Conservation (phyloP, 176 grass and related monocot genomes). For the Olyra latifolia region DNA sequence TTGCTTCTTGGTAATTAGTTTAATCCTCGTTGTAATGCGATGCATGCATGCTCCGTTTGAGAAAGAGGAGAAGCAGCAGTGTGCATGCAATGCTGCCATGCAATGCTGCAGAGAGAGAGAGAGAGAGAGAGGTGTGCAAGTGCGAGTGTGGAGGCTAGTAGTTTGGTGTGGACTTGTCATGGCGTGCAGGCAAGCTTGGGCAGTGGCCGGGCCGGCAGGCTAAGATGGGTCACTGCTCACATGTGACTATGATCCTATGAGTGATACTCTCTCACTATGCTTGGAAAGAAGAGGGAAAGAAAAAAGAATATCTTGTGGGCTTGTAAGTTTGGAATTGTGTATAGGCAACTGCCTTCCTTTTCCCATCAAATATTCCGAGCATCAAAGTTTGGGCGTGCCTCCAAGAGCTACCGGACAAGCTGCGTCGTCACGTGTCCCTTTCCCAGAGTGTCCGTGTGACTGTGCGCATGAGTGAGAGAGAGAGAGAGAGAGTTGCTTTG, state of each 20-base stretch:
- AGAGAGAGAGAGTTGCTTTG: neutral
- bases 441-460: neutral
- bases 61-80: no score
- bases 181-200: no score
- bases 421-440: conserved; percentile 47
- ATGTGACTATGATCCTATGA: neutral
- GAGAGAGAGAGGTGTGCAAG: no score
- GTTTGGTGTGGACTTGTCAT: no score
- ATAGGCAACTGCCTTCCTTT: conserved; percentile 15
- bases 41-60: no score
- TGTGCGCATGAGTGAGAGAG: neutral
- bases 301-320: neutral
- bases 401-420: conserved; percentile 48
- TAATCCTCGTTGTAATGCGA: no score
- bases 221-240: no score
- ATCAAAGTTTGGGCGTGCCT: conserved; percentile 27
- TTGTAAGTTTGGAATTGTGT: conserved; percentile 44
- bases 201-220: no score
- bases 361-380: conserved; percentile 52
- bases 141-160: no score
- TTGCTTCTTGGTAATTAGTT: neutral
- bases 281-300: neutral
- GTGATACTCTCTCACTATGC: neutral
- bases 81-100: no score
- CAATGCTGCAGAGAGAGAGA: no score